These are phyloP conservation scores for Lactarius akahatsu DNA, from an alignment of 768 basidiomycete genomes.

Conservation along the genomic window DNA sequence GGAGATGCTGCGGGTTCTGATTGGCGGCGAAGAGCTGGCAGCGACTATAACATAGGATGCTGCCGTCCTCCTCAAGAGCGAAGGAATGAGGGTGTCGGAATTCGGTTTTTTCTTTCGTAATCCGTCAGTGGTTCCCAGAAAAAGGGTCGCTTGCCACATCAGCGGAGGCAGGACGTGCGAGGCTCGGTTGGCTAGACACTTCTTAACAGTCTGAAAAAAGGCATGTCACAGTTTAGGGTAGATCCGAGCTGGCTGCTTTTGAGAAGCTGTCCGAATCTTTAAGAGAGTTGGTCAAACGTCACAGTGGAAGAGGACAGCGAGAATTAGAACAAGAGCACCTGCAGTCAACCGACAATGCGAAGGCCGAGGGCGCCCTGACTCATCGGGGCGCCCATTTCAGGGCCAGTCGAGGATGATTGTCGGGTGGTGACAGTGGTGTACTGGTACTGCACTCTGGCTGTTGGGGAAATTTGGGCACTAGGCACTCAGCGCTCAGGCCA, in stretches of 20 bases:
- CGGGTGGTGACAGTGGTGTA: no score
- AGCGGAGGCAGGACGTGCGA: not conserved
- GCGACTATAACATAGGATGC: not conserved
- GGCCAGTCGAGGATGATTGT: no score
- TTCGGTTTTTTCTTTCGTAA: not conserved
- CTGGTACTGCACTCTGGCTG: no score
- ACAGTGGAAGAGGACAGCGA: not conserved
- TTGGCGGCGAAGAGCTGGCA: not conserved
- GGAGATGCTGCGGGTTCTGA: not conserved
- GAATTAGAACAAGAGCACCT: not conserved
- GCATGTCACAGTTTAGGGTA: slow-evolving; percentile 3
- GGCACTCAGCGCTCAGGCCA: no score
- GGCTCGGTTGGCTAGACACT: slow-evolving; percentile 2
- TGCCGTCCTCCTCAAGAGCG: slow-evolving; percentile 2
- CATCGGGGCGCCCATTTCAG: not conserved
- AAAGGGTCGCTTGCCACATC: not conserved
- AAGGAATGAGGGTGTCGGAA: not conserved
- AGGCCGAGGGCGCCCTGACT: not conserved
- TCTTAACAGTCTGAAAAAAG: slow-evolving; percentile 2
- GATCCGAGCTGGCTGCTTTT: not conserved
- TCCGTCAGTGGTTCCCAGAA: not conserved
- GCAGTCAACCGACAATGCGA: not conserved
- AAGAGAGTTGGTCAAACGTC: not conserved
- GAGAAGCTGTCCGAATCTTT: not conserved
- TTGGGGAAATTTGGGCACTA: no score